Percentiles rank a stretch among this genome's conserved stretches.
phyloP scores from a whole-genome alignment of 768 basidiomycete species.

The Agrocybe pediades region DNA sequence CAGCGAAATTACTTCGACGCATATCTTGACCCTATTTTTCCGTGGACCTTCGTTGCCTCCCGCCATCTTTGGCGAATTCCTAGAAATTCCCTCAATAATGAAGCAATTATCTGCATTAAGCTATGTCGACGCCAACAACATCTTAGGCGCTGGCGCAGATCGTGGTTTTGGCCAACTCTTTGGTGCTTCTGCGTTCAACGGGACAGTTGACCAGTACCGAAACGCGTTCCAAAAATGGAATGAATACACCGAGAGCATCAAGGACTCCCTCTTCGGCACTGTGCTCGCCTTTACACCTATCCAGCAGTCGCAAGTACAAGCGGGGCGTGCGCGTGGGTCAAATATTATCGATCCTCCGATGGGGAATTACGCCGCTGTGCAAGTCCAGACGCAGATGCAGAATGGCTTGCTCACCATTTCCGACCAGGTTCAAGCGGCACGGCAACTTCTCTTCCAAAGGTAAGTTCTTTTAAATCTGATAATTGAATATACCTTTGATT shows the following conservation, averaged over 20 bases:
- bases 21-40: slow-evolving; percentile 36
- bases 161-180: slow-evolving; percentile 38
- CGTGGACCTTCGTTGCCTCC: slow-evolving; percentile 34
- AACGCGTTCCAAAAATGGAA: slow-evolving; percentile 33
- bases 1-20: slow-evolving; percentile 22
- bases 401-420: slow-evolving; percentile 22
- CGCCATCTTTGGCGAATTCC: slow-evolving; percentile 38
- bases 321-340: slow-evolving; percentile 33
- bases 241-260: slow-evolving; percentile 26
- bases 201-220: slow-evolving; percentile 27
- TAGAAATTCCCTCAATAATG: slow-evolving; percentile 33
- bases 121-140: slow-evolving; percentile 34
- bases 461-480: slow-evolving; percentile 17
- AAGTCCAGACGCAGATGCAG: slow-evolving; percentile 31
- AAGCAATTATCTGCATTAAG: slow-evolving; percentile 31
- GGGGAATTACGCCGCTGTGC: slow-evolving; percentile 35
- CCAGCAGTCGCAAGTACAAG: slow-evolving; percentile 32
- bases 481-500: not conserved
- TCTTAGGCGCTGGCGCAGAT: slow-evolving; percentile 29
- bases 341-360: slow-evolving; percentile 39
- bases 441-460: slow-evolving; percentile 30
- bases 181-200: slow-evolving; percentile 37
- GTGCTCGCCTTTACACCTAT: slow-evolving; percentile 41
- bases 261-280: slow-evolving; percentile 23
- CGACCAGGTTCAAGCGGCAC: slow-evolving; percentile 21